Base-by-base conservation (phyloP, 2,329 filamentous ascomycete species). In the Trichoderma hamatum region DNA sequence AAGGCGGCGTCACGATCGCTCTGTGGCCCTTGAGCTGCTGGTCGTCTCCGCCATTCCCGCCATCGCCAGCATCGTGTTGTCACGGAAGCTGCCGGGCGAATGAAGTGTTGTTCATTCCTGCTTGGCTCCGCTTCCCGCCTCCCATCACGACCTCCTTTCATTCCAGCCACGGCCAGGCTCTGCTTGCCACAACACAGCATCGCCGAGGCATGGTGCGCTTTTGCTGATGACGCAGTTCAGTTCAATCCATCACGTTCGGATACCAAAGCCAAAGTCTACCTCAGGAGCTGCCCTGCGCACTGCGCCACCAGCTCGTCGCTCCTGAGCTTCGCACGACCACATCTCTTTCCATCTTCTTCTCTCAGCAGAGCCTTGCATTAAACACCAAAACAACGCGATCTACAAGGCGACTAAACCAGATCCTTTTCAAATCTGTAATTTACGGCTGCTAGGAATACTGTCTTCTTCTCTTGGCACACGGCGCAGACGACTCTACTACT, bases 91-190 rank as follows among this genome's bases (percentile, higher is more conserved):
- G 64, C 68, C 56, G 58, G 63, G 36, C 56, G 63, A 67, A 62
- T 60, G 26, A 52, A 51, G 24, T 60, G 58, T 70, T 63, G 51
- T 69, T 66, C 66, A 63, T 68, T 70, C 68, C 71, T 69, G 63
- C 69, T 69, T 69, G 71, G 71, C 72, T 68, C 70, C 49, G 43
- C 59, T 64, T 70, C 58, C 55, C 67, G 43, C 63, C 70, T 66
- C 68, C 49, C 34, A 43, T 59, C 43, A 65, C 67, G 52, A 58
- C 69, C 68, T 69, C 55, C 68, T 67, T 70, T 64, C 74, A 75
- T 75, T 74, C 73, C 73, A 74, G 68, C 70, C 72, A 67, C 71
- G 69, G 67, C 62, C 64, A 36, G 46, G 65, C 63, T 39, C 63
- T 55, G 61, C 69, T 67, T 70, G 39, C 46, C 65, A 71, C 49